Conservation (phyloP, 805 yeast species). For the Ogataea pilisensis region DNA sequence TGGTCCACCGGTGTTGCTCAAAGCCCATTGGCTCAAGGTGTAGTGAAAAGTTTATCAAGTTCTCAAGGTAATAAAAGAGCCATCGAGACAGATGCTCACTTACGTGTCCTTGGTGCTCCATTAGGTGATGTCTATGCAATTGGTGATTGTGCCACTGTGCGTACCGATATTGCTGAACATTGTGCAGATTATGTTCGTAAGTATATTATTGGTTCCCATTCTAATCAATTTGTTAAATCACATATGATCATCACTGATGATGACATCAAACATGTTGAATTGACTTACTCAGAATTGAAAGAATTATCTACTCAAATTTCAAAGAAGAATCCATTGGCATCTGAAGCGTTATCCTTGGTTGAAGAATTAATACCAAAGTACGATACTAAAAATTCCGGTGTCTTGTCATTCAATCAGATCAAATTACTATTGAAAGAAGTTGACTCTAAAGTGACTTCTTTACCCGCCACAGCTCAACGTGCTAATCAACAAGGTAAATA, state of each 20-base stretch:
- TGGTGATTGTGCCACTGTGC: constrained; percentile 68
- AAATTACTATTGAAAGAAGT: constrained; percentile 47
- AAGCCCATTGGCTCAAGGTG: constrained; percentile 54
- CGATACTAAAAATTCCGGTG: constrained; percentile 44
- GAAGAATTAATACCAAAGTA: constrained; percentile 50
- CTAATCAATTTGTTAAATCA: constrained; percentile 30
- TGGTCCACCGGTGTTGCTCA: constrained; percentile 79
- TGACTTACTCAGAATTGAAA: constrained; percentile 45
- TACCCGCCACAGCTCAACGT: constrained; percentile 74
- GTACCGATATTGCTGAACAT: constrained; percentile 55
- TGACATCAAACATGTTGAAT: constrained; percentile 45
- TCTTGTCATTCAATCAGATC: constrained; percentile 50
- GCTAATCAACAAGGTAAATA: constrained; percentile 70
- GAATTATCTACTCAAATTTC: constrained; percentile 46
- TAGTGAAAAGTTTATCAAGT: constrained; percentile 44
- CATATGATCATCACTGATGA: constrained; percentile 40
- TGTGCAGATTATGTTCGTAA: constrained; percentile 48
- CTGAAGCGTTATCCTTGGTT: constrained; percentile 49
- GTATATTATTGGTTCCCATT: constrained; percentile 40
- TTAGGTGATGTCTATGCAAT: constrained; percentile 65
- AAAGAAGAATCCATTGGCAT: constrained; percentile 52
- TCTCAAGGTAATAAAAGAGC: constrained; percentile 62
- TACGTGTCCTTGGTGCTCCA: constrained; percentile 66
- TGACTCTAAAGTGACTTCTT: constrained; percentile 59
- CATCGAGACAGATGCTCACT: constrained; percentile 71